Evolutionary conservation across 352 stramenopile genomes (phyloP).

Genomic region (Halophytophthora batemanensis): DNA sequence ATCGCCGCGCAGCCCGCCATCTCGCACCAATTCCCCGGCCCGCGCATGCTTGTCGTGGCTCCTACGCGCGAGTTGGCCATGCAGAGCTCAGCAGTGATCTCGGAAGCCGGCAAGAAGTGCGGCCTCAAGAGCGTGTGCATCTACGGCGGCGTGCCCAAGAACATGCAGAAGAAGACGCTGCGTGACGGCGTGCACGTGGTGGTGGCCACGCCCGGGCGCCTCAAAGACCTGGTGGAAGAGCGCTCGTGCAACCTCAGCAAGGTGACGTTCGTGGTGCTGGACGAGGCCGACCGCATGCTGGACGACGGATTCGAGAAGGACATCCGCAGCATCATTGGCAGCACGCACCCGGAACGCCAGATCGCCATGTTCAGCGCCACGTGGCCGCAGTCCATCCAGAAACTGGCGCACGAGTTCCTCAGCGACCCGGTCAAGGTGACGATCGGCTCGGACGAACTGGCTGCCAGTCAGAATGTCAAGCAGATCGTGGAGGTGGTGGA

Average conservation of each 20-base stretch:
- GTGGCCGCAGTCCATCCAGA: conserved; percentile 96
- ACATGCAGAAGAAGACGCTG: conserved; percentile 89
- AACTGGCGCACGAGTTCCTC: conserved; percentile 95
- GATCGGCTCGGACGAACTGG: conserved; percentile 94
- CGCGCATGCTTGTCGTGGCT: conserved; percentile 92
- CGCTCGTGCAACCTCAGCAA: conserved; percentile 81
- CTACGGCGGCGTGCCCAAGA: conserved; percentile 96
- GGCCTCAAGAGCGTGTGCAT: conserved; percentile 89
- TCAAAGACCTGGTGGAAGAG: conserved; percentile 91
- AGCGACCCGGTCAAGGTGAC: conserved; percentile 91
- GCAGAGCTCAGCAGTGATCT: conserved; percentile 91
- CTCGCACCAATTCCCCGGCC: conserved; percentile 56
- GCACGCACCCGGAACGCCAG: conserved; percentile 82
- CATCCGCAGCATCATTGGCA: conserved; percentile 85
- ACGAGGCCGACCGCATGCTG: conserved; percentile 96
- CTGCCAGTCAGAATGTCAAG: conserved; percentile 93
- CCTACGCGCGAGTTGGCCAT: conserved; percentile 94
- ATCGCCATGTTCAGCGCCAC: conserved; percentile 98
- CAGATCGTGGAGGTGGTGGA: conserved; percentile 96
- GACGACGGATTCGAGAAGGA: conserved; percentile 96
- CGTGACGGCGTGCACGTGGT: conserved; percentile 89
- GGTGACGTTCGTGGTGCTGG: conserved; percentile 93
- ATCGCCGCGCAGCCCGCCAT: conserved; percentile 68
- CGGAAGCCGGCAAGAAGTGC: conserved; percentile 88
- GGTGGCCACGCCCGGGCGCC: conserved; percentile 94